Percentiles rank a stretch among this genome's conserved stretches.
Evolutionary conservation across 2,329 filamentous ascomycete genomes (phyloP).

Genomic region (Microdochium trichocladiopsis): DNA sequence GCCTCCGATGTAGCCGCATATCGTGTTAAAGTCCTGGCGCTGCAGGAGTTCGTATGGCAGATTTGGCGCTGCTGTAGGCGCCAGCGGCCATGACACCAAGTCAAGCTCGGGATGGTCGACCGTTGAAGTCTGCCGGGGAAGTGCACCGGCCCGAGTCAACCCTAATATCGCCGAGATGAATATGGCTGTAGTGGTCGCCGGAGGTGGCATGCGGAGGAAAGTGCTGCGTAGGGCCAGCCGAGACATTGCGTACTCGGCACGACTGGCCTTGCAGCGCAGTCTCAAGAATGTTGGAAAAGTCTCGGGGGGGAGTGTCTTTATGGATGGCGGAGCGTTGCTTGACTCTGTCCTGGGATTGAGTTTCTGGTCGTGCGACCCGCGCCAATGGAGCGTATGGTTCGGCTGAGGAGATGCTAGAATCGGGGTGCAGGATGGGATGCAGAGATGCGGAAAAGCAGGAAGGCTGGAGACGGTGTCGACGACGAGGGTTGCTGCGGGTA

Average conservation of each 20-base stretch:
- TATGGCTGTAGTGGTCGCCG: constrained; percentile 24
- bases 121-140: constrained; percentile 32
- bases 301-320: not conserved
- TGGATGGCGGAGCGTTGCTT: not conserved
- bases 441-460: too few relatives aligned
- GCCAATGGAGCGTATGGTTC: too few relatives aligned
- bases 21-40: constrained; percentile 39
- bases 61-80: constrained; percentile 32
- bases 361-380: too few relatives aligned
- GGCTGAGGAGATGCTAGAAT: too few relatives aligned
- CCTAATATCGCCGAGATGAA: constrained; percentile 24
- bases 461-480: too few relatives aligned
- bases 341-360: not conserved
- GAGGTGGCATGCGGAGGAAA: constrained; percentile 28
- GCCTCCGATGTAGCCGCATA: constrained; percentile 52
- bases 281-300: not conserved
- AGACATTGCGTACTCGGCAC: constrained; percentile 16
- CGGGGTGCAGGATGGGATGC: too few relatives aligned
- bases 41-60: constrained; percentile 26
- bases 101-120: constrained; percentile 28
- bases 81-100: constrained; percentile 29
- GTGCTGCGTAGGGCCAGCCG: constrained; percentile 18
- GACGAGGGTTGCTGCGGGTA: too few relatives aligned
- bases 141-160: constrained; percentile 25
- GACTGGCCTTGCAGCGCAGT: not conserved